Percentiles rank a stretch among this genome's conserved stretches.
These are phyloP conservation scores for Solanum pinnatisectum DNA, from an alignment of 257 asterid genomes.

Conservation along the genomic window DNA sequence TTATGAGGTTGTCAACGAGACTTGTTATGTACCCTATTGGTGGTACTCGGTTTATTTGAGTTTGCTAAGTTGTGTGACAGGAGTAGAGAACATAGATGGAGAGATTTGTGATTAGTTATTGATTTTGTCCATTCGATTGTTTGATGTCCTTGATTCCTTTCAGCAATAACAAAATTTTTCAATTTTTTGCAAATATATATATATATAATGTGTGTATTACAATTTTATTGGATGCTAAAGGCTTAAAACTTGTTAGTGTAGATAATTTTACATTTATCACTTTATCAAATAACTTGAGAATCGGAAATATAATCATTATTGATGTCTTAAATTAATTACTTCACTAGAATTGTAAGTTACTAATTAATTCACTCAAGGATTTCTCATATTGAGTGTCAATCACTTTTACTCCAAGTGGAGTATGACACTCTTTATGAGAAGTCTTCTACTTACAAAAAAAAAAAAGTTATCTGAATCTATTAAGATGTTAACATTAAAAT, in stretches of 20 bases:
- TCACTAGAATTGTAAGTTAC: background rate
- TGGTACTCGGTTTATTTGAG: background rate
- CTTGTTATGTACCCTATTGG: background rate
- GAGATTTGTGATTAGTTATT: background rate
- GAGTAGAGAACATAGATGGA: background rate
- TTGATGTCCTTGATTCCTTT: background rate
- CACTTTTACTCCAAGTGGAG: background rate
- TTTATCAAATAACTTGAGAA: background rate
- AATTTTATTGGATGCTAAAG: background rate
- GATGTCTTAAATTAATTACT: background rate
- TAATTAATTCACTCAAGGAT: background rate
- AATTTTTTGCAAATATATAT: background rate
- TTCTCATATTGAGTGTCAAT: background rate
- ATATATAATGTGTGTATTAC: background rate
- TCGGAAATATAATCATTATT: background rate
- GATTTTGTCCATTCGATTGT: background rate
- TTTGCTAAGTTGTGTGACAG: background rate
- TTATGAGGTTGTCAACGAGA: background rate
- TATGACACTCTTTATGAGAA: background rate
- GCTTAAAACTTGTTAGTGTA: background rate
- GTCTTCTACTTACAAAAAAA: too few relatives aligned
- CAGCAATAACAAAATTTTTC: background rate
- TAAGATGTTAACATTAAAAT: too few relatives aligned
- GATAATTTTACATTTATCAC: too few relatives aligned
- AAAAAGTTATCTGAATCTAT: too few relatives aligned